These are phyloP conservation scores for Eucalyptus tenuipes DNA, from an alignment of 345 rosid species.

Conservation along the genomic window DNA sequence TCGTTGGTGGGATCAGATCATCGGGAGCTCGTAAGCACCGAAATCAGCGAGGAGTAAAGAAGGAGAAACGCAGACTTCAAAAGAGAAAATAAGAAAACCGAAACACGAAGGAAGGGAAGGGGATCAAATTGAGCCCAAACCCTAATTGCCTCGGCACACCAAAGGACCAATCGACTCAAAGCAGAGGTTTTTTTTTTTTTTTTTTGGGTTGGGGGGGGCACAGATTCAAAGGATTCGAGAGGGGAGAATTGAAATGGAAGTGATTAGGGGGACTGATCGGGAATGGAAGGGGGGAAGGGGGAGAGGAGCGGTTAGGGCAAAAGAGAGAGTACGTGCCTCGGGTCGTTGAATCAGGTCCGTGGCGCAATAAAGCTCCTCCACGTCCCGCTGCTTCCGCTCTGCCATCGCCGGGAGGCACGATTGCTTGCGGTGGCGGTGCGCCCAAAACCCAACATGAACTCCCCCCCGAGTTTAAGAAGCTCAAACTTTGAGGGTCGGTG, in stretches of 20 bases:
- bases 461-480: not conserved
- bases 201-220: too few species aligned
- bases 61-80: not conserved
- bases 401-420: conserved; percentile 16
- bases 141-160: not conserved
- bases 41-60: not conserved
- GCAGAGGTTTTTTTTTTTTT: not conserved
- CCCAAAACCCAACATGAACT: not conserved
- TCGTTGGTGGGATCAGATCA: not conserved
- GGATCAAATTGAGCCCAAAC: not conserved
- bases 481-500: not conserved
- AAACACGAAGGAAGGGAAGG: not conserved
- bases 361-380: conserved; percentile 21
- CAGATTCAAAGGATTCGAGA: not conserved
- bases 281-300: not conserved
- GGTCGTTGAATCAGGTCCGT: conserved; percentile 19
- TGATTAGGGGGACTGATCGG: not conserved
- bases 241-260: not conserved
- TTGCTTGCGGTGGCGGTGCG: not conserved
- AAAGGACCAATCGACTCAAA: not conserved
- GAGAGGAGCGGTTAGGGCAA: not conserved
- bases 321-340: conserved; percentile 28
- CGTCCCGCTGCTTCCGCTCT: conserved; percentile 14
- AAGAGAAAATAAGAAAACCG: not conserved
- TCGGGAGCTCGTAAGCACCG: not conserved